A percentile compares a stretch with the other conserved stretches of the same genome.
Conservation (phyloP, 1,284 basidiomycete genomes). For the Moesziomyces antarcticus region DNA sequence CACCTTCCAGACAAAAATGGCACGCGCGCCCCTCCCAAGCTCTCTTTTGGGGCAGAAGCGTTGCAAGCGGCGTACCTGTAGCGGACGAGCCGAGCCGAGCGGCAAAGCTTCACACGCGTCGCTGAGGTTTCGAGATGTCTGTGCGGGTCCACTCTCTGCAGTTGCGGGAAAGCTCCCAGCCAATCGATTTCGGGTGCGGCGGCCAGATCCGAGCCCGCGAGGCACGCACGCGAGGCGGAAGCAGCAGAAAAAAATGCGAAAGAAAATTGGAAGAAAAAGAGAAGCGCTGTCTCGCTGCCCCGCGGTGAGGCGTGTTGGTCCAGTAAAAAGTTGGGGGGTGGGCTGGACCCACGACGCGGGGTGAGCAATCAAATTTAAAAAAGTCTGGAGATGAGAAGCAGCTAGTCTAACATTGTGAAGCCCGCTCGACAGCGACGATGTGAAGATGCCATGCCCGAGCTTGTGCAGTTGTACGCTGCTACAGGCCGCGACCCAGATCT, state of each 20-base stretch:
- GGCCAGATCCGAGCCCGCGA: not conserved
- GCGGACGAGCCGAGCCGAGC: not conserved
- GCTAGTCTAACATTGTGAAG: no score
- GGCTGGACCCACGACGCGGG: no score
- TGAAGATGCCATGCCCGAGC: no score
- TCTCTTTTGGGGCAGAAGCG: not conserved
- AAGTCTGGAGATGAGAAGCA: no score
- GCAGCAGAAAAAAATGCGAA: not conserved
- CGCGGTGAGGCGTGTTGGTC: no score
- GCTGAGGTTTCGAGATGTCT: not conserved
- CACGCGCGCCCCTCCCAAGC: not conserved
- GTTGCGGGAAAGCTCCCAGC: no score
- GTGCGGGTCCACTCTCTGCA: not conserved
- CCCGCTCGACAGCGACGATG: no score
- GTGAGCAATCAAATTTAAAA: no score
- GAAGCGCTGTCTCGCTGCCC: no score
- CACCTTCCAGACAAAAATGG: not conserved
- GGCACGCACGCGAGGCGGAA: no score
- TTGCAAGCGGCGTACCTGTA: not conserved
- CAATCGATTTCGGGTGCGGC: not conserved
- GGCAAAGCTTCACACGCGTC: not conserved
- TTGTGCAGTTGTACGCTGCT: no score
- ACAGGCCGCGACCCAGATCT: constrained; percentile 46
- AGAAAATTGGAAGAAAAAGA: not conserved
- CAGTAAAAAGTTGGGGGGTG: no score